Evolutionary conservation across 1,139 yeast species (phyloP).

Genomic region (Suzukiozyma palmioleophila): DNA sequence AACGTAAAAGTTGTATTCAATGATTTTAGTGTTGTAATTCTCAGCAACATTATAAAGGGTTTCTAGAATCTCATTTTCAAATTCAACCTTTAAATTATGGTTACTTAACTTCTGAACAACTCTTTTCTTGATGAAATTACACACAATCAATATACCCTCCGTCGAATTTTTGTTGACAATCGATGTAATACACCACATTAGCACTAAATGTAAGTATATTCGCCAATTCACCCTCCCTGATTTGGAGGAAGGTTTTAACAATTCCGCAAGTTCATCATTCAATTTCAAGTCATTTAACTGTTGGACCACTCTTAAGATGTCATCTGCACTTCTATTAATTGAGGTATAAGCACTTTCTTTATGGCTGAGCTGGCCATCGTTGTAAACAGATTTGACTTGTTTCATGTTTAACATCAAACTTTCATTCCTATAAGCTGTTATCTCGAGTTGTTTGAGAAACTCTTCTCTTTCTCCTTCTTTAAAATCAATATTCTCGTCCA

Average conservation of each 20-base stretch:
- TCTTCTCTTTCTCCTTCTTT: slow-evolving; percentile 25
- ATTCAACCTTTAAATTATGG: slow-evolving; percentile 32
- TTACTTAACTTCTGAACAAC: slow-evolving; percentile 21
- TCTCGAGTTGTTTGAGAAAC: slow-evolving; percentile 49
- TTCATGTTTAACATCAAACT: slow-evolving; percentile 55
- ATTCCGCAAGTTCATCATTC: slow-evolving; percentile 25
- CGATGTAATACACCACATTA: slow-evolving; percentile 49
- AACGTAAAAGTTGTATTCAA: slow-evolving; percentile 39
- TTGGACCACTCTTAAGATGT: slow-evolving; percentile 28
- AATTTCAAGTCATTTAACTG: slow-evolving; percentile 31
- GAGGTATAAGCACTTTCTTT: slow-evolving; percentile 11
- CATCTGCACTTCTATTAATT: slow-evolving; percentile 29
- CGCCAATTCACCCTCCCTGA: slow-evolving; percentile 30
- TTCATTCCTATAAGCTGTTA: slow-evolving; percentile 66
- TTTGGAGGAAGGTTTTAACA: slow-evolving; percentile 22
- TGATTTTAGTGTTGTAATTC: slow-evolving; percentile 18
- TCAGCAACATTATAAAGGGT: slow-evolving; percentile 45
- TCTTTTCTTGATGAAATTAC: slow-evolving; percentile 35
- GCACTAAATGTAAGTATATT: slow-evolving; percentile 29
- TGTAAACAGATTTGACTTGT: slow-evolving; percentile 6
- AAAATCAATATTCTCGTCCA: slow-evolving; percentile 30
- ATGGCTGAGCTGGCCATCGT: neutral
- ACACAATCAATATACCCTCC: slow-evolving; percentile 32
- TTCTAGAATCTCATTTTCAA: slow-evolving; percentile 48
- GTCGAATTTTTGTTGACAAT: slow-evolving; percentile 29